Base-by-base conservation (phyloP, 768 basidiomycete species). In the Hygrocybe coccinea region DNA sequence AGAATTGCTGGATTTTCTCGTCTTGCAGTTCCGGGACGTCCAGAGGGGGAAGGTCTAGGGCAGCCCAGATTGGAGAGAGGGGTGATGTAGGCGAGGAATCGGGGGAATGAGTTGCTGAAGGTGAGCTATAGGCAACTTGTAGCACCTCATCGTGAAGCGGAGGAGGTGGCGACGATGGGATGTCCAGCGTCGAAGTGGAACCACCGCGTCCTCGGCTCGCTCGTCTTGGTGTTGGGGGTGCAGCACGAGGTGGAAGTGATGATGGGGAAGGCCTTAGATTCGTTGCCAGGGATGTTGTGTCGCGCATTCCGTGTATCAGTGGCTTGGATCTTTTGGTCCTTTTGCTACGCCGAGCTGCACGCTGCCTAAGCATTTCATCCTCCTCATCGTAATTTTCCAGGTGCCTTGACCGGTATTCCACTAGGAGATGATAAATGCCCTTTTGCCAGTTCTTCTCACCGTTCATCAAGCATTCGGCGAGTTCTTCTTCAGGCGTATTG, bases 351-450 rank as follows among this genome's bases (percentile, higher is more conserved):
- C 70, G 56, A 64, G 69, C 59, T 72, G 67, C 48, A 6, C 51
- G 52, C 21, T 33, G 59, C 66, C 62, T 71, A 66, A 19, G 69
- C 56, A 41, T 60, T 35, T 65, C 64, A 35, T 82, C 78, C 55
- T 87, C 86, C 54, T 87, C 86, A 55, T 87, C 83, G 67, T 82
- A 89, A 59, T 85, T 79, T 64, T 89, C 86, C 41, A 91, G 67
- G 54, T 85, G 84, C 60, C 79, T 82, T 49, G 80, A 80, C 43
- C 94, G 83, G 71, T 97, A 97, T 59, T 83, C 84, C 53, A 87
- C 76, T n/a, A 99, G 78, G 4, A 97, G 74, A 65, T 90, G 86
- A 70, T 99, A 99, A 47, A 98, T 89, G 0, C 91, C 91, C 71
- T 99, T 97, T 68, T 98, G 92, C 89, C 92, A 95, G 25, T 88